Conservation (phyloP, 306 rosid genomes). For the barrel medic (Medicago truncatula) region MtrunA17r5.0-ANR NC_053045.1:833501-834000, state of each 20-base stretch:
- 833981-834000: constrained; percentile 40
- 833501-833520: no score
- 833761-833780: neutral
- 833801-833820: no score
- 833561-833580: no score
- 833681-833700: no score
- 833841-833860: constrained; percentile 14
- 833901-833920: constrained; percentile 37
- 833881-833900: no score
- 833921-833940: constrained; percentile 52
- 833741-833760: neutral
- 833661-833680: no score
- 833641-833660: no score
- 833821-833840: neutral
- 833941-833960: constrained; percentile 38
- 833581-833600: neutral
- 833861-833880: no score
- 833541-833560: no score
- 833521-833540: no score
- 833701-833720: neutral
- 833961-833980: constrained; percentile 45
- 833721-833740: neutral
- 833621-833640: neutral
- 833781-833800: neutral
- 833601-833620: neutral